Percentiles rank a stretch among this genome's conserved stretches.
Conservation (phyloP, 768 basidiomycete species). For the Termitomyces sp. region DNA sequence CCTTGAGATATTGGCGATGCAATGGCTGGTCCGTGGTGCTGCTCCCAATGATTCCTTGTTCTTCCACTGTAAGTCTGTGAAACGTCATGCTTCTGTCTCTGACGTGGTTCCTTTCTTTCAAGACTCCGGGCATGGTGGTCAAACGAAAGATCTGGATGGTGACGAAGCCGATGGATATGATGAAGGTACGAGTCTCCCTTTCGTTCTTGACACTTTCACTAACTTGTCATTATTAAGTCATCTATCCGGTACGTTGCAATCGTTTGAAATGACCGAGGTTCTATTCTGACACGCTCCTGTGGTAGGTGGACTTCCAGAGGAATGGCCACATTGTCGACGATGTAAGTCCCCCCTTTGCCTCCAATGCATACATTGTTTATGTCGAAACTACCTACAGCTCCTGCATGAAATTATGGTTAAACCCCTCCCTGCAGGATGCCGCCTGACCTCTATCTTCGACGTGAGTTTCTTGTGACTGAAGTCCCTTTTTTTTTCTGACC, state of each 20-base stretch:
- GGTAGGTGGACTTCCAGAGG: conserved; percentile 42
- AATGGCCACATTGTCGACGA: conserved; percentile 86
- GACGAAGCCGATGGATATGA: conserved; percentile 84
- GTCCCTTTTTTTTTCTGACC: conserved; percentile 1
- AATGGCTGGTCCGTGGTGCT: conserved; percentile 85
- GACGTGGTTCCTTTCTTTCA: background rate
- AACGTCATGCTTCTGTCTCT: background rate
- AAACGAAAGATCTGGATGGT: conserved; percentile 75
- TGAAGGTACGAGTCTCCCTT: conserved; percentile 44
- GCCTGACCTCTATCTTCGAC: conserved; percentile 79
- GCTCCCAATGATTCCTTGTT: conserved; percentile 80
- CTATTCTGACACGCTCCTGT: background rate
- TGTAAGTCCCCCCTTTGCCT: conserved; percentile 35
- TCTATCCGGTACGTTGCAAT: conserved; percentile 74
- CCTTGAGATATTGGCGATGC: conserved; percentile 69
- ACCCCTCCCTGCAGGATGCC: conserved; percentile 78
- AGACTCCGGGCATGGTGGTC: conserved; percentile 95
- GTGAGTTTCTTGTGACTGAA: conserved; percentile 34
- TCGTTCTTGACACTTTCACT: too few species aligned
- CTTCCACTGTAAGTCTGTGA: conserved; percentile 65
- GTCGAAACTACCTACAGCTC: conserved; percentile 28
- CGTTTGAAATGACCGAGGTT: background rate
- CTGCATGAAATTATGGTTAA: conserved; percentile 80
- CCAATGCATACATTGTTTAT: conserved; percentile 2
- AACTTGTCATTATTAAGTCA: conserved; percentile 38